phyloP scores from a whole-genome alignment of 345 rosid species.

The Sisymbrium irio region DNA sequence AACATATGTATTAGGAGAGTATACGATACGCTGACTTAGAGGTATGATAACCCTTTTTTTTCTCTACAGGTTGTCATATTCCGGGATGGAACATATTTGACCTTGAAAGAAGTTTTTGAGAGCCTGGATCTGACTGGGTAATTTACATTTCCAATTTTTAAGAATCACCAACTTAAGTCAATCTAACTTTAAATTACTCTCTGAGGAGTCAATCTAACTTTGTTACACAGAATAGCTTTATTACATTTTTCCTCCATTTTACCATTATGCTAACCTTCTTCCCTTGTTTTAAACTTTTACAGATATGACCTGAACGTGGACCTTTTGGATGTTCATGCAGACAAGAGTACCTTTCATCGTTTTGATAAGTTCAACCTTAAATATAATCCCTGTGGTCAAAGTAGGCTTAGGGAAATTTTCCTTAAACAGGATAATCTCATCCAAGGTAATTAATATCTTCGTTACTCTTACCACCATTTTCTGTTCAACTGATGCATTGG shows the following conservation, averaged over 20 bases:
- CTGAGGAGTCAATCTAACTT: background rate
- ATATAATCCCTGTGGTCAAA: constrained; percentile 99
- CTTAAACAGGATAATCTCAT: constrained; percentile 99
- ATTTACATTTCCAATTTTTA: background rate
- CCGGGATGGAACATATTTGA: constrained; percentile 96
- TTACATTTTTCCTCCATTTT: background rate
- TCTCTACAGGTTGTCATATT: constrained; percentile 88
- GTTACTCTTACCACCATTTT: background rate
- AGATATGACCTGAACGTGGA: constrained; percentile 97
- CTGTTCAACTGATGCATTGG: background rate
- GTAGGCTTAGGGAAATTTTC: constrained; percentile 98
- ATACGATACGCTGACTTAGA: background rate
- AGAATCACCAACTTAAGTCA: background rate
- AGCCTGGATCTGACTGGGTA: constrained; percentile 96
- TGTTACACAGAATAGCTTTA: background rate
- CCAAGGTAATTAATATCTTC: constrained; percentile 56
- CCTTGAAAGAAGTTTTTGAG: constrained; percentile 94
- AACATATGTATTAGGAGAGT: background rate
- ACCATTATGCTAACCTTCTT: constrained; percentile 6
- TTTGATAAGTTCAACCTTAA: constrained; percentile 99
- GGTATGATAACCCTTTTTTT: background rate
- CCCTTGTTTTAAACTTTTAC: constrained; percentile 27
- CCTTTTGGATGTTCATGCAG: constrained; percentile 98
- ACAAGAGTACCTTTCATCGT: constrained; percentile 99
- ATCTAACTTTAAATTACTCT: background rate